Base-by-base conservation (phyloP, 805 yeast genomes). In the Kazachstania viticola region DNA sequence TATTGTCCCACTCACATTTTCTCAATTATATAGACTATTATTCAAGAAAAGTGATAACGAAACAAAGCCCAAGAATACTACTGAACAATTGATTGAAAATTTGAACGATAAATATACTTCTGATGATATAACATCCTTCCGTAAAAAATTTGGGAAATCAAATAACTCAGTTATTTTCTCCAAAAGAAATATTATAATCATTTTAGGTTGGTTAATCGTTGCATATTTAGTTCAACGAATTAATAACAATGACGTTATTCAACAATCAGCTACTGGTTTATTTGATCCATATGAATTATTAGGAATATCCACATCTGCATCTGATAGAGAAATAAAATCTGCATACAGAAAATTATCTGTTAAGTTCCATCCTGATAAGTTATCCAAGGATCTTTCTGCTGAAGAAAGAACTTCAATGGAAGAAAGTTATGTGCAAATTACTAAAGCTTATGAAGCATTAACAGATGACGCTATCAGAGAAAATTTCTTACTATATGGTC, bases 271-370 rank as follows among this genome's bases (percentile, higher is more conserved):
- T 5, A 38, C 50, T 6, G 50, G 51, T 2, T 38, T 61, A 18
- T 91, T 88, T 58, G 97, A 91, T 60, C 98, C 98, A 1, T 88
- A 87, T 65, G 81, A 78, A 37, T 71, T 91, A 37, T 67, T 91
- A 45, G 93, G 79, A 23, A 65, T 88, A 22, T 65, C 79, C 15
- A 65, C 68, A 27, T 64, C 76, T 22, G 74, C 96, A 8, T 49
- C 72, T 9, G 95, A 81, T 30, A 74, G 71, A 48, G 85, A 79
- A 34, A 72, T 91, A 58, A 84, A 81, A 55, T 65, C 81, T 30
- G 77, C 77, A 17, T 91, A 82, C 61, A 75, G 94, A 60, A 83
- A 83, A 60, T 67, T 91, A 32, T 82, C 97, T 3, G 62, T 88
- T 46, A 79, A 77, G 49, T 80, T 69, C 59, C 99, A 91, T 55